Base-by-base conservation (phyloP, 2,329 filamentous ascomycete species). In the Sarocladium strictum region DNA sequence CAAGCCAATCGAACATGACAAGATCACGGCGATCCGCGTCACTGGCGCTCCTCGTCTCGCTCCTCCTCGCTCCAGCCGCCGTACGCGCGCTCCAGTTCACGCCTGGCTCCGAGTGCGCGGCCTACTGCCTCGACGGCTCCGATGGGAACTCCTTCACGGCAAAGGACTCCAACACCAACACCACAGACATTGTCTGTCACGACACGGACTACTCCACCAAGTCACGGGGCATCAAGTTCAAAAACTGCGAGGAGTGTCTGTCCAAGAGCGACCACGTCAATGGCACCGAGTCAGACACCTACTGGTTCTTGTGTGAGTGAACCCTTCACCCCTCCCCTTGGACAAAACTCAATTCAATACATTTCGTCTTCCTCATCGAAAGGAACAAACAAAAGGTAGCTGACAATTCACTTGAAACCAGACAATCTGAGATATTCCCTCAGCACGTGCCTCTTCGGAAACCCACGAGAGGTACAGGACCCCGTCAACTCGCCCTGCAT, bases 381-480 rank as follows among this genome's bases (percentile, higher is more conserved):
- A n/a, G n/a, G n/a, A n/a, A n/a, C n/a, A n/a, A n/a, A n/a, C n/a
- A n/a, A n/a, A n/a, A n/a, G n/a, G n/a, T n/a, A 21, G 27, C 33
- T 54, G 27, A 54, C 41, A 15, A 10, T 32, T n/a, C n/a, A n/a
- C n/a, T 7, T 5, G 9, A 11, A 10, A 3, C 23, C 45, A 79
- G 77, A 80, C 57, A 81, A 80, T 47, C 33, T 80, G 0, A 69
- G 77, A 35, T 80, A 76, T 47, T 63, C 76, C 0, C 64, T 79
- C 3, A 71, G 74, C 27, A 70, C 72, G 0, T 81, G 78, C 53
- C 63, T 80, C 1, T 81, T 68, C 35, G 61, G 62, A 3, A 58
- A 60, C n/a, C 64, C 63, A 21, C 61, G 68, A 1, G 69, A 67
- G 1, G 64, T 64, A 1, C 59, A 50, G 7, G 51, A 33, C 10